Evolutionary conservation across 2,329 filamentous ascomycete species (phyloP).

Genomic region (Zymoseptoria brevis): DNA sequence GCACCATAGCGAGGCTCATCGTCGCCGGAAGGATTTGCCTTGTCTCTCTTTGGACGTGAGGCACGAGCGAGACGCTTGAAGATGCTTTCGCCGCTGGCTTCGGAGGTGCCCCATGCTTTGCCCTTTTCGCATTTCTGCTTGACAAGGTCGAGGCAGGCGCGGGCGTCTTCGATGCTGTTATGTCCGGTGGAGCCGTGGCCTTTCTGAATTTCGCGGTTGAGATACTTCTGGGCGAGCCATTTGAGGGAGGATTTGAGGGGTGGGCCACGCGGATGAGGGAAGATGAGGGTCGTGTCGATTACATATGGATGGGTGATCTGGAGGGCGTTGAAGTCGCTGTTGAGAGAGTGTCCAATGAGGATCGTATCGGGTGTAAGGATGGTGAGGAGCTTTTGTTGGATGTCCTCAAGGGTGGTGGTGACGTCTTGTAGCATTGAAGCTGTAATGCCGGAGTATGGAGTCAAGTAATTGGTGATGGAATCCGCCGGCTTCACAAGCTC

Average conservation of each 20-base stretch:
- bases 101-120: slow-evolving; percentile 72
- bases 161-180: slow-evolving; percentile 87
- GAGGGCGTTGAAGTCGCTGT: slow-evolving; percentile 76
- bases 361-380: slow-evolving; percentile 67
- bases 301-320: slow-evolving; percentile 86
- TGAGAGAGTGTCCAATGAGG: slow-evolving; percentile 71
- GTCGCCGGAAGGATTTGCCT: slow-evolving; percentile 28
- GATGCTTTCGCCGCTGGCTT: slow-evolving; percentile 74
- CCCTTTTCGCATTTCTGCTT: slow-evolving; percentile 96
- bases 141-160: slow-evolving; percentile 82
- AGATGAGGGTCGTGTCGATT: slow-evolving; percentile 83
- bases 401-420: slow-evolving; percentile 73
- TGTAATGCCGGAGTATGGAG: slow-evolving; percentile 79
- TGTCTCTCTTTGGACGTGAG: slow-evolving; percentile 35
- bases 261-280: slow-evolving; percentile 80
- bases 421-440: slow-evolving; percentile 72
- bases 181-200: slow-evolving; percentile 65
- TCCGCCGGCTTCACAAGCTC: slow-evolving; percentile 84
- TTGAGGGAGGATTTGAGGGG: slow-evolving; percentile 87
- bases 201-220: slow-evolving; percentile 81
- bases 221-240: slow-evolving; percentile 78
- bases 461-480: slow-evolving; percentile 89
- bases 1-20: slow-evolving; percentile 55
- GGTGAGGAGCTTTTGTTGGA: slow-evolving; percentile 65
- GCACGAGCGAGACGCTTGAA: slow-evolving; percentile 64